Percentiles rank a stretch among this genome's conserved stretches.
phyloP scores from a whole-genome alignment of 140 eudicot species.

The Cichorium intybus region DNA sequence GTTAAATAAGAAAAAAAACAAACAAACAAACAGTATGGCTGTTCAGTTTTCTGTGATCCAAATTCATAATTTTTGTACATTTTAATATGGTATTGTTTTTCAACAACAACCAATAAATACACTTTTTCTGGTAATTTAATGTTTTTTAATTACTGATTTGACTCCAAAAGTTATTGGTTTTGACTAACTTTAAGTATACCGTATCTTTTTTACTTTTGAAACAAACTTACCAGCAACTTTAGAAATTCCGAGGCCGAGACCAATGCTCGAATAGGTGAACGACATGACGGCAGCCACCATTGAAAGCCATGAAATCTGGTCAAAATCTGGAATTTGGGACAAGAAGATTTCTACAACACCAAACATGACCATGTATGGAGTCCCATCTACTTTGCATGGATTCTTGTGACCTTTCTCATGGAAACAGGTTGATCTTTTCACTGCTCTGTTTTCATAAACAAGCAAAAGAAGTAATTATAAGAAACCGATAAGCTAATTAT shows the following conservation, averaged over 20 bases:
- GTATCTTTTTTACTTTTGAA: not conserved
- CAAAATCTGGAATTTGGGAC: constrained; percentile 97
- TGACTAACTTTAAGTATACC: not conserved
- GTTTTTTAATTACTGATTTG: constrained; percentile 2
- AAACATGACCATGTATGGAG: constrained; percentile 85
- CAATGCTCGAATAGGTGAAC: constrained; percentile 84
- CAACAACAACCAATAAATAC: constrained; percentile 5
- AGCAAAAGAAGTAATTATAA: not conserved
- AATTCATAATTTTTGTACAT: not conserved
- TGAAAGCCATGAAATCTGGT: constrained; percentile 94
- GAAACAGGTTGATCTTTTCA: constrained; percentile 74
- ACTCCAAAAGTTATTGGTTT: not conserved
- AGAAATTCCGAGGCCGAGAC: constrained; percentile 86
- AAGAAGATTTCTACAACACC: constrained; percentile 69
- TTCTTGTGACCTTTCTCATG: constrained; percentile 53
- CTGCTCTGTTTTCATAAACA: constrained; percentile 56
- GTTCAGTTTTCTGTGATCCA: not conserved
- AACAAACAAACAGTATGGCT: no score
- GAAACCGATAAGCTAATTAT: not conserved
- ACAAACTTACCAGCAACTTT: constrained; percentile 64
- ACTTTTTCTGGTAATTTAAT: constrained; percentile 2
- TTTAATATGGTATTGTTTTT: not conserved
- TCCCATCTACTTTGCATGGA: constrained; percentile 64
- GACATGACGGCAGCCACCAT: constrained; percentile 96
- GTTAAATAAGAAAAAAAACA: no score